A percentile compares a stretch with the other conserved stretches of the same genome.
Evolutionary conservation across 805 yeast genomes (phyloP).

Genomic region (Candida suzukii): DNA sequence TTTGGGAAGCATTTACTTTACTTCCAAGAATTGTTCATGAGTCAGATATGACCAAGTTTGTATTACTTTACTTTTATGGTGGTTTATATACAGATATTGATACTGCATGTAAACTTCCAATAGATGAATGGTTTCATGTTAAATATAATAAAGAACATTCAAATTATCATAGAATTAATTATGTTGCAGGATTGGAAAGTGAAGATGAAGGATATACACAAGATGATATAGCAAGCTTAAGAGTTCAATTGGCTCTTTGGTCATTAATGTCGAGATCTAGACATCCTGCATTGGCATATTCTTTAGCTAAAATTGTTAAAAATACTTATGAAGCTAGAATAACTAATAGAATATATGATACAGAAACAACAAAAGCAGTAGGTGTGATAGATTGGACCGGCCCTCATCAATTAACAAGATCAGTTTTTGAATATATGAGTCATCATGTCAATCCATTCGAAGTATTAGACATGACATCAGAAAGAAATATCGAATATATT

Average conservation of each 20-base stretch:
- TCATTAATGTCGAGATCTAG: conserved; percentile 46
- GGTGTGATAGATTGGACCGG: conserved; percentile 44
- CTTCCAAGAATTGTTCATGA: conserved; percentile 36
- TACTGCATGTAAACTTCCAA: conserved; percentile 38
- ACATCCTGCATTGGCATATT: conserved; percentile 45
- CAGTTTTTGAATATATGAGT: conserved; percentile 38
- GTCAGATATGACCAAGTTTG: conserved; percentile 43
- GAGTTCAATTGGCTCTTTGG: conserved; percentile 49
- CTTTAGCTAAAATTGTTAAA: conserved; percentile 40
- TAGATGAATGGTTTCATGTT: conserved; percentile 48
- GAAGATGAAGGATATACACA: conserved; percentile 37
- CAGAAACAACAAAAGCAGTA: not conserved
- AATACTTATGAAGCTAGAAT: conserved; percentile 30
- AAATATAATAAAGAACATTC: conserved; percentile 32
- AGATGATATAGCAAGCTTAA: conserved; percentile 35
- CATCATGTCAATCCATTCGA: not conserved
- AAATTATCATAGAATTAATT: conserved; percentile 43
- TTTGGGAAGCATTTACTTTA: conserved; percentile 33
- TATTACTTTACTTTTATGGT: conserved; percentile 38
- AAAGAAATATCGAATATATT: not conserved
- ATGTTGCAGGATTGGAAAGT: no score
- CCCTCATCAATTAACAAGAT: conserved; percentile 44
- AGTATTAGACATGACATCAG: conserved; percentile 1
- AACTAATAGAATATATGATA: not conserved
- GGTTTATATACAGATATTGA: conserved; percentile 48